phyloP scores from a whole-genome alignment of 148 eudicot species.

The Rhododendron vialii region DNA sequence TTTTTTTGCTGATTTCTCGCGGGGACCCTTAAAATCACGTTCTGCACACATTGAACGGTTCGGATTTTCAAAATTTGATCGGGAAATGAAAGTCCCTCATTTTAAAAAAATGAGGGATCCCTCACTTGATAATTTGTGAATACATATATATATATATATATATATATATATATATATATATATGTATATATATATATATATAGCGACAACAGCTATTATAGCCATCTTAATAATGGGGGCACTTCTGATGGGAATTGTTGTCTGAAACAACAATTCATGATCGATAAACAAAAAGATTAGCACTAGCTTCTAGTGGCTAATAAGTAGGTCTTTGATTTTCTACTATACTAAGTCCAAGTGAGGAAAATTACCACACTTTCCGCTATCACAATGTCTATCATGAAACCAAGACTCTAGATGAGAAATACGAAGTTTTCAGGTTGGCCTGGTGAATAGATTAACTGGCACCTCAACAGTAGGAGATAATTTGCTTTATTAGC shows the following conservation, averaged over 20 bases:
- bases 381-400: not conserved
- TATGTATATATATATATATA: not conserved
- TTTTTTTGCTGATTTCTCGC: no score
- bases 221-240: not conserved
- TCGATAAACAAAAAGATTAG: not conserved
- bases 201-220: not conserved
- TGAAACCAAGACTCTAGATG: not conserved
- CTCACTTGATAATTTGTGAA: no score
- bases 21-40: no score
- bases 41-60: no score
- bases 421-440: not conserved
- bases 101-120: no score
- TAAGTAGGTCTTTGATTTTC: not conserved
- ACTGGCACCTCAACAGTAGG: not conserved
- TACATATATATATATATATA: no score
- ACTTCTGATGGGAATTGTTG: not conserved
- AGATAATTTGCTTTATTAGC: not conserved
- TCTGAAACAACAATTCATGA: not conserved
- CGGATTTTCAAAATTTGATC: no score
- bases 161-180: no score
- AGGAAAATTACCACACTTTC: not conserved
- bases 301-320: not conserved
- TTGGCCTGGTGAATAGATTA: not conserved
- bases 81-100: no score
- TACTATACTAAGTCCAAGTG: not conserved